Percentiles rank a stretch among this genome's conserved stretches.
Conservation (phyloP, 164 flowering plant species). For the Vitis rupestris region DNA sequence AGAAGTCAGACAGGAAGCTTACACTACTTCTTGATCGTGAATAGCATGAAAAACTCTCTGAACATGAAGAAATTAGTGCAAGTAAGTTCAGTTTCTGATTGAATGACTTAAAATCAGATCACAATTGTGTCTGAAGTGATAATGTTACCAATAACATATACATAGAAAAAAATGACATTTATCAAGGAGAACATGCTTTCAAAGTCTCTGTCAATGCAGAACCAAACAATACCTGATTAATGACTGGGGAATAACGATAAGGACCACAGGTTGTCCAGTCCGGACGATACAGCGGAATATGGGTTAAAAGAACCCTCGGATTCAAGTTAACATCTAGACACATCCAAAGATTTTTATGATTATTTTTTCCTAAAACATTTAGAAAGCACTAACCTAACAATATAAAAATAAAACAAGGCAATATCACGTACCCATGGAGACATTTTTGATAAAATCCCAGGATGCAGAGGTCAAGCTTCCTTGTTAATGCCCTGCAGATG, state of each 20-base stretch:
- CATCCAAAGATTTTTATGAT: constrained; percentile 3
- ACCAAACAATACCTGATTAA: constrained; percentile 65
- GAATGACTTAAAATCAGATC: not conserved
- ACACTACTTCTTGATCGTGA: constrained; percentile 55
- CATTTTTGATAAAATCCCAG: constrained; percentile 68
- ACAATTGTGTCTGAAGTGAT: not conserved
- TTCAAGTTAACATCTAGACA: constrained; percentile 33
- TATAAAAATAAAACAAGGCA: constrained; percentile 6
- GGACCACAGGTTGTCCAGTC: constrained; percentile 78
- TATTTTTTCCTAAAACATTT: not conserved
- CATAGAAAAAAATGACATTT: not conserved
- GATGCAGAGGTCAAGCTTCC: constrained; percentile 40
- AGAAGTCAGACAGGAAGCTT: constrained; percentile 28
- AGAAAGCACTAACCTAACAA: not conserved
- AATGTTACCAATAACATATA: not conserved
- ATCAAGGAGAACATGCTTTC: not conserved
- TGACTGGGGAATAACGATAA: constrained; percentile 63
- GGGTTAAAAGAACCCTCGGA: constrained; percentile 80
- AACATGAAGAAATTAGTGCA: constrained; percentile 16
- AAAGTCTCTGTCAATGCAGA: not conserved
- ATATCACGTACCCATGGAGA: constrained; percentile 51
- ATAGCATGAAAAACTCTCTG: constrained; percentile 54
- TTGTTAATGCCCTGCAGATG: constrained; percentile 48
- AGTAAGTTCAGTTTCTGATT: constrained; percentile 13
- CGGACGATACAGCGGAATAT: constrained; percentile 84